Evolutionary conservation across 176 grass and related monocot genomes (phyloP), one percentile per base, ranked within the genome.

Genomic region (Elymus sibiricus): DNA sequence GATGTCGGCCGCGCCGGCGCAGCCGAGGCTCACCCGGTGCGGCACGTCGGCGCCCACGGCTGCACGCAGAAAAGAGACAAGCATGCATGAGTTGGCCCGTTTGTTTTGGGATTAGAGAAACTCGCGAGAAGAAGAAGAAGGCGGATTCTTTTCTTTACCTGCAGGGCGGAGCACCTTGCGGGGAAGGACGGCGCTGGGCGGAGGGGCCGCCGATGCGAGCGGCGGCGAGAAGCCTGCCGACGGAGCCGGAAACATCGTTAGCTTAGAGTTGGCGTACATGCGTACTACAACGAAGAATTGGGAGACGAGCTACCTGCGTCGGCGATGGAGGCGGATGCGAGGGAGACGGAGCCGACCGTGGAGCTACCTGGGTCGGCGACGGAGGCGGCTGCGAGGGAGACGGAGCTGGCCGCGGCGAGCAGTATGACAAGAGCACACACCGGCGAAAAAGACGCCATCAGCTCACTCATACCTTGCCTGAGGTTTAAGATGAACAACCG

Each of bases 1-100:
- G 89, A 90, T 90, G 89, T 90, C 89, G 7, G 87, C 89, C n/a
- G 67, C 67, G 8, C 89, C 89, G 1, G 85, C 85, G 80, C 89
- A 90, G 7, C 89, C 89, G 8, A 84, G 80, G 67, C 59, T 68
- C 67, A 84, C 42, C 9, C 85, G 65, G 44, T 16, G 51, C 35
- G 85, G 56, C 44, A 85, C 65, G 1, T 11, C 14, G 28, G 22
- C 81, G 11, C 62, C 70, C 2, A 28, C 31, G 27, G 8, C 82
- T 75, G 70, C 55, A 53, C 22, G 53, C 31, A 56, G 5, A 58
- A 22, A 58, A 22, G 55, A 64, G 26, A 21, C 3, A 0, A 38
- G 46, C 46, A 47, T 47, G 16, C 1, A 5, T 49, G 5, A 49
- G 14, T 38, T 38, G 5, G 4, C 5, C 34, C 34, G 34, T 2